These are phyloP conservation scores for Passalora sequoiae DNA, from an alignment of 2,329 filamentous ascomycete species.

Conservation along the genomic window DNA sequence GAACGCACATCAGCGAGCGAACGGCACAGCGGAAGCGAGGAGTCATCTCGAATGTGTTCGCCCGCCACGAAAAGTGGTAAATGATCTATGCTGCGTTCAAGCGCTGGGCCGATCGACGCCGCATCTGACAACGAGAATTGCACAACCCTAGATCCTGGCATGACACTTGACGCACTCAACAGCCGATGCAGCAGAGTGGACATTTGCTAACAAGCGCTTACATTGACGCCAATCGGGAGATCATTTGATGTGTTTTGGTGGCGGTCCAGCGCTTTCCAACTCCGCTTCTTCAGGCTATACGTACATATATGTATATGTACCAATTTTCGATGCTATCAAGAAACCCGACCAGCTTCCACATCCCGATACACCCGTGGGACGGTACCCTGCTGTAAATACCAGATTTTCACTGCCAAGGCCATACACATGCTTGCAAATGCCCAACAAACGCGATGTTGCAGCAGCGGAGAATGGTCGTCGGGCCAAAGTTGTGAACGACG, in stretches of 20 bases:
- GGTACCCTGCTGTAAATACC: background rate
- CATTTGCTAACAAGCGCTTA: background rate
- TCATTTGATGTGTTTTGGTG: background rate
- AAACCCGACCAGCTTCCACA: background rate
- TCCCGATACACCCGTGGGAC: background rate
- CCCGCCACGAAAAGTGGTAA: background rate
- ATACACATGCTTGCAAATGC: background rate
- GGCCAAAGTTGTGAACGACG: background rate
- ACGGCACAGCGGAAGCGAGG: no score
- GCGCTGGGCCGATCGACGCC: background rate
- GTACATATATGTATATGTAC: constrained; percentile 3
- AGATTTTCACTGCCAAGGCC: background rate
- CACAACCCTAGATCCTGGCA: background rate
- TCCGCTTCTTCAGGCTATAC: constrained; percentile 3
- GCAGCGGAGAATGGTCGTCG: no score
- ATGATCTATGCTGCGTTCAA: background rate
- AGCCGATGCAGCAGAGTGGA: background rate
- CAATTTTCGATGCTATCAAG: constrained; percentile 3
- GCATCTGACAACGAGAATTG: background rate
- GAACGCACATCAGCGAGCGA: background rate
- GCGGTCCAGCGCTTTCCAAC: background rate
- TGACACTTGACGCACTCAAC: background rate
- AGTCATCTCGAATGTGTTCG: no score
- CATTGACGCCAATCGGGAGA: background rate
- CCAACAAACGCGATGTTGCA: background rate